A percentile compares a stretch with the other conserved stretches of the same genome.
These are phyloP conservation scores for Torulaspora delbrueckii DNA, from an alignment of 805 yeast genomes.

Conservation along the genomic window DNA sequence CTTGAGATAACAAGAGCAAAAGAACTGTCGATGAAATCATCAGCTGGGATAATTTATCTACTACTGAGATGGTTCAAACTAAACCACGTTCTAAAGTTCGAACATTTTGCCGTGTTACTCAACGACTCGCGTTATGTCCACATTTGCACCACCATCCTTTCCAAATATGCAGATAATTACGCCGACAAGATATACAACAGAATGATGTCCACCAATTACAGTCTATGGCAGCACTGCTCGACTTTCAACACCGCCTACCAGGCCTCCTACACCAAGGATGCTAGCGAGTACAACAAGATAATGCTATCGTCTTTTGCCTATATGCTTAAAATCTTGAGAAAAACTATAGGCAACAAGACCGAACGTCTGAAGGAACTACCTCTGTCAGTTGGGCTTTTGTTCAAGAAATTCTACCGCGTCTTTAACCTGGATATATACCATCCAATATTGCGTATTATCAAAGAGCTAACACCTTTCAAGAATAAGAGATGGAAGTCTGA, in stretches of 20 bases:
- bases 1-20: slow-evolving; percentile 56
- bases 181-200: slow-evolving; percentile 32
- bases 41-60: slow-evolving; percentile 48
- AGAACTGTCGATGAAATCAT: slow-evolving; percentile 56
- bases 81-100: slow-evolving; percentile 74
- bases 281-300: slow-evolving; percentile 6
- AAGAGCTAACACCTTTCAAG: slow-evolving; percentile 79
- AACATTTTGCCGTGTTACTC: slow-evolving; percentile 62
- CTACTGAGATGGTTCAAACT: slow-evolving; percentile 73
- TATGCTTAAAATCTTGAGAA: slow-evolving; percentile 48
- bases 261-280: slow-evolving; percentile 1
- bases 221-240: slow-evolving; percentile 32
- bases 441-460: slow-evolving; percentile 69
- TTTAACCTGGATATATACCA: slow-evolving; percentile 58
- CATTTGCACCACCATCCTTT: slow-evolving; percentile 24
- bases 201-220: slow-evolving; percentile 15
- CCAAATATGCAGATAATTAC: slow-evolving; percentile 28
- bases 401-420: slow-evolving; percentile 44
- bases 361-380: slow-evolving; percentile 49
- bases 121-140: slow-evolving; percentile 63
- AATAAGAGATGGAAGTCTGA: slow-evolving; percentile 91
- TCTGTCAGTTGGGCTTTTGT: slow-evolving; percentile 30
- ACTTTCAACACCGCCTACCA: slow-evolving; percentile 13
- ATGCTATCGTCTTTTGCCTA: slow-evolving; percentile 24
- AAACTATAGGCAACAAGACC: slow-evolving; percentile 59